Evolutionary conservation across 495 filamentous ascomycete genomes (phyloP).

Genomic region (Penicillium mononematosum): DNA sequence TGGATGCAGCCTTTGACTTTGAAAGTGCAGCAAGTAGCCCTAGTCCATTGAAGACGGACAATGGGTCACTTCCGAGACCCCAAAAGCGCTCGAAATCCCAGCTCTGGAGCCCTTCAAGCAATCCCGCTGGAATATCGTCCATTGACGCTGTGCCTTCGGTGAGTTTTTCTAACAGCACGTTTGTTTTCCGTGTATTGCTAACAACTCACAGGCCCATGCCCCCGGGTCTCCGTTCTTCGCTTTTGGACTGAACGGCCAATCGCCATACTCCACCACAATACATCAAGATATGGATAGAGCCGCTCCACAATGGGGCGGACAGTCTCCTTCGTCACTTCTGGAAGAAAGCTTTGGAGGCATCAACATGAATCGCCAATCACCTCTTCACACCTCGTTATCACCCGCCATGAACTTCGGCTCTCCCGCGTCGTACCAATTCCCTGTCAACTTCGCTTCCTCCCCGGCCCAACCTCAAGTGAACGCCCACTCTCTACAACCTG

Average conservation of each 20-base stretch:
- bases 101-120: constrained; percentile 29
- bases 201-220: constrained; percentile 22
- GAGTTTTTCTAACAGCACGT: constrained; percentile 16
- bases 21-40: constrained; percentile 69
- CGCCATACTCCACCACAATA: constrained; percentile 44
- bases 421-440: constrained; percentile 34
- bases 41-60: constrained; percentile 46
- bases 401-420: constrained; percentile 37
- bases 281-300: constrained; percentile 45
- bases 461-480: constrained; percentile 30
- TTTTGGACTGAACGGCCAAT: constrained; percentile 47
- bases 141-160: constrained; percentile 33
- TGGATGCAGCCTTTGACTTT: constrained; percentile 69
- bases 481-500: constrained; percentile 32
- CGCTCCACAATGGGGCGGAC: constrained; percentile 46
- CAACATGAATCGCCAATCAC: constrained; percentile 44
- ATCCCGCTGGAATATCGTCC: constrained; percentile 12
- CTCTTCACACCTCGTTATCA: constrained; percentile 32
- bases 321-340: constrained; percentile 53
- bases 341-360: constrained; percentile 48
- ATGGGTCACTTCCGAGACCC: constrained; percentile 24
- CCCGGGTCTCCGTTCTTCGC: constrained; percentile 35
- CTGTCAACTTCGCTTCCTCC: constrained; percentile 37
- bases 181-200: constrained; percentile 2
- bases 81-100: constrained; percentile 30